Conservation (phyloP, 2,329 filamentous ascomycete species). For the Ilyonectria destructans region DNA sequence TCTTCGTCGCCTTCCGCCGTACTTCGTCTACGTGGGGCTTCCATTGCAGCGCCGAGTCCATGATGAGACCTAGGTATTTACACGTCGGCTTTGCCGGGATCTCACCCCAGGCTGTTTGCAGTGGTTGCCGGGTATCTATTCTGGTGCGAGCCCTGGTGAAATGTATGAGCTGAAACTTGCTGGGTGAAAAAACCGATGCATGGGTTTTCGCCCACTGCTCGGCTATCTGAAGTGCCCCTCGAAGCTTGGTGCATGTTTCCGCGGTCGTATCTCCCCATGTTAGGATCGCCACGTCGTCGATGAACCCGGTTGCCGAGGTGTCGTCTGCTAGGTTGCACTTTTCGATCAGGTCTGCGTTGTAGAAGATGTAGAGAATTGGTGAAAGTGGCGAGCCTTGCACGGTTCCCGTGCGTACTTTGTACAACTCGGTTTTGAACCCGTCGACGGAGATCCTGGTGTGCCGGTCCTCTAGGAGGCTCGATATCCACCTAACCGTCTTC, state of each 20-base stretch:
- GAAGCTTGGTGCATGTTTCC: neutral
- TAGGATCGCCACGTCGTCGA: neutral
- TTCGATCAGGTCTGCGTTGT: neutral
- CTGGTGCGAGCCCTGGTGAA: neutral
- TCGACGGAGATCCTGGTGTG: conserved; percentile 4
- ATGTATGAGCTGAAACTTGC: neutral
- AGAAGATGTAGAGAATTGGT: conserved; percentile 11
- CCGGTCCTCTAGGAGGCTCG: neutral
- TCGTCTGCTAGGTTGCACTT: neutral
- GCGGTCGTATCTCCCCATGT: neutral
- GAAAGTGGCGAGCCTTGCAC: conserved; percentile 20
- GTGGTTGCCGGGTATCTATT: neutral
- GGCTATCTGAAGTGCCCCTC: neutral
- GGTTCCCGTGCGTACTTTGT: conserved; percentile 5
- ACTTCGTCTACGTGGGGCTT: neutral
- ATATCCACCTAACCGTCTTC: neutral
- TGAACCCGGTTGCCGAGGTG: neutral
- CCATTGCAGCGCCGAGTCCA: neutral
- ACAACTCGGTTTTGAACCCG: conserved; percentile 13
- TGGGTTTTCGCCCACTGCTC: neutral
- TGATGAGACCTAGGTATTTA: neutral
- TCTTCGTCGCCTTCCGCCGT: neutral
- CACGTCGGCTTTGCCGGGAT: neutral
- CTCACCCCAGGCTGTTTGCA: neutral
- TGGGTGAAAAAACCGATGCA: neutral